Evolutionary conservation across 768 basidiomycete genomes (phyloP).

Genomic region (Panellus pusillus): DNA sequence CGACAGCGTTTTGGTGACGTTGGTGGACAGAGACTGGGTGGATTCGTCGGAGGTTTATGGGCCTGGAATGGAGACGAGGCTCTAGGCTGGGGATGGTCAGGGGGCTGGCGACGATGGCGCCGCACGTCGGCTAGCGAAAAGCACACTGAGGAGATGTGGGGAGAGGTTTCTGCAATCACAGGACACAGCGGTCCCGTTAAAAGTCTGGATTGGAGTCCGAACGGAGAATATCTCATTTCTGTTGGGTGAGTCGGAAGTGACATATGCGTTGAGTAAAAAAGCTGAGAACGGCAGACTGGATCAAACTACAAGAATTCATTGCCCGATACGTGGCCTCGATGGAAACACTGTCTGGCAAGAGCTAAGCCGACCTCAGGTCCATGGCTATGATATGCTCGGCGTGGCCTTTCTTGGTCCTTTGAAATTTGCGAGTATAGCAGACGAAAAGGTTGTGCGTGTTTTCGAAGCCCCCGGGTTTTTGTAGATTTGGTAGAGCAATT

Average conservation of each 20-base stretch:
- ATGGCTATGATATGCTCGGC: constrained; percentile 91
- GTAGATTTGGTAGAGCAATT: constrained; percentile 59
- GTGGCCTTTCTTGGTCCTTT: constrained; percentile 74
- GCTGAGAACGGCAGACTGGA: constrained; percentile 59
- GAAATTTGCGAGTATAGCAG: constrained; percentile 87
- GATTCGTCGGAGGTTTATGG: constrained; percentile 93
- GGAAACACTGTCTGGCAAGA: constrained; percentile 68
- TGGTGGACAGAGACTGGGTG: constrained; percentile 86
- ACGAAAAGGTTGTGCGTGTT: constrained; percentile 93
- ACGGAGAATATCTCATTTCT: constrained; percentile 83
- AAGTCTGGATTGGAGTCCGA: constrained; percentile 83
- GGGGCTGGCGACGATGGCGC: constrained; percentile 89
- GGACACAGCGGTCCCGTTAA: constrained; percentile 84
- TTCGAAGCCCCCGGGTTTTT: constrained; percentile 91
- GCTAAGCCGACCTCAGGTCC: constrained; percentile 89
- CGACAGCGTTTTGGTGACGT: constrained; percentile 91
- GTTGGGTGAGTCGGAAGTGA: constrained; percentile 56
- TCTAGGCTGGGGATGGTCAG: constrained; percentile 91
- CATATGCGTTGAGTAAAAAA: neutral
- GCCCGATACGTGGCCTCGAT: constrained; percentile 38
- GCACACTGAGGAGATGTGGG: constrained; percentile 56
- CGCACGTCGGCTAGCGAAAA: constrained; percentile 30
- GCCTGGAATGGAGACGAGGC: constrained; percentile 58
- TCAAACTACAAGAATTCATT: constrained; percentile 91
- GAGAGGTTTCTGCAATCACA: constrained; percentile 73